Evolutionary conservation across 169 alveolate genomes (phyloP).

Genomic region (Condylostoma magnum): DNA sequence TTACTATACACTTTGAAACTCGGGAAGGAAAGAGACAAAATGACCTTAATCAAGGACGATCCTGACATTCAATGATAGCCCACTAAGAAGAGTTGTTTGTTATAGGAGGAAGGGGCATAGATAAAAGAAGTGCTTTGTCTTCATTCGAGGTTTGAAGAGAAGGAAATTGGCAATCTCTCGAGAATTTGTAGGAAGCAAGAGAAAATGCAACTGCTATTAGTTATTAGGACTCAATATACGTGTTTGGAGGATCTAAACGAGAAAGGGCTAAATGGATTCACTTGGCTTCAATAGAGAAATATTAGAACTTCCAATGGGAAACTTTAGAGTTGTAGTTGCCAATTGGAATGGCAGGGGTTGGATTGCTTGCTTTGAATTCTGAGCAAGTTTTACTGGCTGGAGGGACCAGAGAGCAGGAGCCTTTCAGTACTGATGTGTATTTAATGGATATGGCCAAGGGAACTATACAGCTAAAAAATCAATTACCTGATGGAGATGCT

Average conservation of each 20-base stretch:
- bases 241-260: slow-evolving; percentile 11
- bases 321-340: slow-evolving; percentile 1
- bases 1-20: neutral
- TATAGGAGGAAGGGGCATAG: slow-evolving; percentile 16
- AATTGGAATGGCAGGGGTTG: slow-evolving; percentile 15
- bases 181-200: neutral
- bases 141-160: neutral
- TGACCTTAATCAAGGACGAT: neutral
- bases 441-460: neutral
- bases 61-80: slow-evolving; percentile 11
- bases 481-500: slow-evolving; percentile 2
- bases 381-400: slow-evolving; percentile 9
- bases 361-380: neutral
- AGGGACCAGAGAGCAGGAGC: slow-evolving; percentile 17
- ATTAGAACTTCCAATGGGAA: neutral
- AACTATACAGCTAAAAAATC: too few relatives aligned
- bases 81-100: neutral
- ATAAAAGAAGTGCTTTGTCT: neutral
- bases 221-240: neutral
- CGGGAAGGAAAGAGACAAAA: neutral
- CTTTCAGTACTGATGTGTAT: neutral
- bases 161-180: neutral
- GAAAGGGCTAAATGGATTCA: neutral
- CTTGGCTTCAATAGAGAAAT: slow-evolving; percentile 2
- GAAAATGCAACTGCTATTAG: slow-evolving; percentile 10